Percentiles rank a stretch among this genome's conserved stretches.
These are phyloP conservation scores for Gamarada debralockiae DNA, from an alignment of 495 filamentous ascomycete species.

Conservation along the genomic window DNA sequence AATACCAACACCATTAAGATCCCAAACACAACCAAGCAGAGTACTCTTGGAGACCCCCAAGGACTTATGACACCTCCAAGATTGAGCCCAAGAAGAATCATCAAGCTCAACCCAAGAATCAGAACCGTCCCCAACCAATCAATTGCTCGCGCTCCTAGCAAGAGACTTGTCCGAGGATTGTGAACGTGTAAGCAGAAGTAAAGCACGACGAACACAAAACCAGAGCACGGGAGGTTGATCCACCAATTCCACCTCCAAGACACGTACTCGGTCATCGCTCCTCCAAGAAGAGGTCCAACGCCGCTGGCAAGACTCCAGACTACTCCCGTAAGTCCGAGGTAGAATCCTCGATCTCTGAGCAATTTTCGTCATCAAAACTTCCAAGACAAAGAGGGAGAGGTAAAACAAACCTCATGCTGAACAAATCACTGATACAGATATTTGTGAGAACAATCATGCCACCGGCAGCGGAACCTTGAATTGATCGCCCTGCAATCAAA, in stretches of 20 bases:
- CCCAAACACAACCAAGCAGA: slow-evolving; percentile 70
- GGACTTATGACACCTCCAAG: slow-evolving; percentile 66
- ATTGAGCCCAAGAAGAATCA: slow-evolving; percentile 69
- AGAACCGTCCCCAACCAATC: slow-evolving; percentile 52
- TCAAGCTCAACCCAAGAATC: slow-evolving; percentile 61
- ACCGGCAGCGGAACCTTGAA: slow-evolving; percentile 74
- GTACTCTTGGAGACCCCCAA: slow-evolving; percentile 56
- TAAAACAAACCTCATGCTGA: slow-evolving; percentile 26
- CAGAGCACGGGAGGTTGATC: slow-evolving; percentile 51
- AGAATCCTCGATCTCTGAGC: neutral
- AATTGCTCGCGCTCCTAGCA: slow-evolving; percentile 43
- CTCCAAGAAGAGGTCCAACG: slow-evolving; percentile 66
- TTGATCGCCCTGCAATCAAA: slow-evolving; percentile 64
- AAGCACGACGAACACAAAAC: slow-evolving; percentile 51
- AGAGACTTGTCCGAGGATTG: slow-evolving; percentile 52
- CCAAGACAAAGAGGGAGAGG: too few species aligned
- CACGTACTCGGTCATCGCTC: slow-evolving; percentile 54
- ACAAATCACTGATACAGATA: slow-evolving; percentile 68
- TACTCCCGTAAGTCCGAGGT: slow-evolving; percentile 44
- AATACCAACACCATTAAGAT: slow-evolving; percentile 55
- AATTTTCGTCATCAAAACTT: too few species aligned
- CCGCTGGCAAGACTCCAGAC: slow-evolving; percentile 69
- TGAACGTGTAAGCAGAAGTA: slow-evolving; percentile 57
- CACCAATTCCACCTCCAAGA: slow-evolving; percentile 35
- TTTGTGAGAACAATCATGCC: slow-evolving; percentile 70